Evolutionary conservation across 2,329 filamentous ascomycete species (phyloP), one percentile per base, ranked within the genome.

Genomic region (Akanthomyces dipterigenus): DNA sequence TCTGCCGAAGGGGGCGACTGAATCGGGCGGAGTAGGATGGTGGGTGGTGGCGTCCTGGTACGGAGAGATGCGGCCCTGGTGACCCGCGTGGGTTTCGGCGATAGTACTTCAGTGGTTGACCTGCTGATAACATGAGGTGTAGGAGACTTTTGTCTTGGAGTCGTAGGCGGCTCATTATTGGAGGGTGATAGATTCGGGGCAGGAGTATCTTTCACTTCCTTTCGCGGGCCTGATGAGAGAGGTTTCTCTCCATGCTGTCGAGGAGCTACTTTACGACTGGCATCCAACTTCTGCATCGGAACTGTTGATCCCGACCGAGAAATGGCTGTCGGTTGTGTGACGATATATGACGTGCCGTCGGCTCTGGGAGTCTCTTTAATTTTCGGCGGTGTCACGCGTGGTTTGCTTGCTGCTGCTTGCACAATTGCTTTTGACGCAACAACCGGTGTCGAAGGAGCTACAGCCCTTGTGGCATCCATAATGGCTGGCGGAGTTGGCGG

Each of bases 41-140:
- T 65, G 7, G 71, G 70, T 1, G 71, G 67, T 46, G 71, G 62
- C 24, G 62, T 65, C 31, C 68, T 65, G 5, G 73, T 66, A 14
- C 70, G 69, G 20, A 74, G 59, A 0, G 65, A 66, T 16, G 75
- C 70, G 7, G 58, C n/a, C 43, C 69, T 73, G 11, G 67, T 61
- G 9, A 70, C 62, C 26, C 72, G 70, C 26, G 65, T 70, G 2
- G 76, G 75, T 53, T 73, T 72, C 1, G 72, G 70, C 3, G 72
- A 71, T 3, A 69, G 63, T 6, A 73, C 64, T n/a, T 68, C 67
- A 1, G 69, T 63, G 5, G 64, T 54, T n/a, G 64, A 60, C 11
- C 62, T 60, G 14, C 62, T 64, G 16, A 64, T 40, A n/a, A 66
- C 55, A 1, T 60, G 63, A 8, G 67, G 63, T 4, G 69, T 66